Evolutionary conservation across 768 basidiomycete species (phyloP).

Genomic region (Lenzites betulinus): DNA sequence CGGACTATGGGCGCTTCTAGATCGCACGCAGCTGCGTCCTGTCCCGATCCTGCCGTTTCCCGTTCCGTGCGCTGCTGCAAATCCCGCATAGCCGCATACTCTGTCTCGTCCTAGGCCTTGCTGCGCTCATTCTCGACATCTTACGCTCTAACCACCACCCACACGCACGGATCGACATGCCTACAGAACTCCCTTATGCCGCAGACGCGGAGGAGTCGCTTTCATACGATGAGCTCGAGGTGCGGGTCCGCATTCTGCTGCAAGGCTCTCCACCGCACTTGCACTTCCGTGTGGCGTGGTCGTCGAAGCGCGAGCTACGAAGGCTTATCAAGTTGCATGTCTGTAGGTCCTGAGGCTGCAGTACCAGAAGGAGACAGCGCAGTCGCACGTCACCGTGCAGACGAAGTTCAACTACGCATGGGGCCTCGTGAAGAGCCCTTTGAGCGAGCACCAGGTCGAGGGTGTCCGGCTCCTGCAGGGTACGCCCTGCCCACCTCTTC

Average conservation of each 20-base stretch:
- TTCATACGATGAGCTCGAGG: conserved; percentile 88
- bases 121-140: background rate
- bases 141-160: background rate
- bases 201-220: conserved; percentile 92
- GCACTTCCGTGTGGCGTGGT: background rate
- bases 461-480: conserved; percentile 93
- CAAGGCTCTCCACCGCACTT: background rate
- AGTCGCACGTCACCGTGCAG: conserved; percentile 87
- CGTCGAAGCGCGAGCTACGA: too few species aligned
- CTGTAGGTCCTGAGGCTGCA: conserved; percentile 79
- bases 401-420: conserved; percentile 98
- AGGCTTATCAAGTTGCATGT: background rate
- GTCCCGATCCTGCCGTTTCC: conserved; percentile 13
- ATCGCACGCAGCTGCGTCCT: conserved; percentile 4
- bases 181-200: conserved; percentile 91
- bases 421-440: conserved; percentile 93
- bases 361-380: conserved; percentile 84
- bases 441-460: conserved; percentile 84
- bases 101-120: background rate
- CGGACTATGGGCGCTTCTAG: conserved; percentile 7
- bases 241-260: conserved; percentile 29
- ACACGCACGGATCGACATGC: conserved; percentile 38
- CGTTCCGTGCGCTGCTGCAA: background rate
- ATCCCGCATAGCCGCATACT: background rate
- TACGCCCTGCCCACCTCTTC: conserved; percentile 30